Base-by-base conservation (phyloP, 495 filamentous ascomycete genomes). In the Lophiotrema nucula region DNA sequence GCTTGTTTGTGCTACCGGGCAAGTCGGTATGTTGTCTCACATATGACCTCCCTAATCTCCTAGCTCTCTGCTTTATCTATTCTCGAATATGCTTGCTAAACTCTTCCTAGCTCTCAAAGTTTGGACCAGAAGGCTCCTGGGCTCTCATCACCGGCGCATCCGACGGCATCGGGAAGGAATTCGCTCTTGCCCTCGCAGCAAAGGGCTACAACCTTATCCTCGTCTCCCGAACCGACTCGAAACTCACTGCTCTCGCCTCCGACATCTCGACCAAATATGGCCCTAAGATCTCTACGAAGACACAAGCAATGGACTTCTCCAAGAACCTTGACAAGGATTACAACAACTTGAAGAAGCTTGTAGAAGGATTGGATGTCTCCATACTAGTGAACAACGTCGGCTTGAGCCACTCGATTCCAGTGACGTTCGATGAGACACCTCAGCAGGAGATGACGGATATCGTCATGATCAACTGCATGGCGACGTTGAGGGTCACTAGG, bases 311-410 rank as follows among this genome's bases (percentile, higher is more conserved):
- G 88, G 93, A 99, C 76, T 99, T 92, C 73, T 78, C 90, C 24
- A 73, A 80, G 68, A 86, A 92, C 73, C 71, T 82, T 49, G 82
- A 92, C 48, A 77, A 73, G 37, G 89, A 95, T 75, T 96, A 92
- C 76, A 80, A 81, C 28, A 78, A 79, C 19, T 81, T 98, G 19
- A 79, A 81, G 54, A 67, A 80, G 43, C 67, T 89, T 24, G 73
- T 95, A 49, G 71, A 82, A 21, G 82, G 81, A 6, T 79, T 96
- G 43, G 91, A 97, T 54, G 77, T 99, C 15, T 85, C 87, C 39
- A 84, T 99, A 60, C 76, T 99, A 53, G 78, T 99, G 75, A 99
- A 99, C 80, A 99, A 99, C 69, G 95, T 99, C 46, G 95, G 95
- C 61, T 86, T 88, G 72, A 90, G 85, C 71, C 95, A 97, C 77